These are phyloP conservation scores for Pleurotus citrinopileatus DNA, from an alignment of 768 basidiomycete genomes.

Conservation along the genomic window DNA sequence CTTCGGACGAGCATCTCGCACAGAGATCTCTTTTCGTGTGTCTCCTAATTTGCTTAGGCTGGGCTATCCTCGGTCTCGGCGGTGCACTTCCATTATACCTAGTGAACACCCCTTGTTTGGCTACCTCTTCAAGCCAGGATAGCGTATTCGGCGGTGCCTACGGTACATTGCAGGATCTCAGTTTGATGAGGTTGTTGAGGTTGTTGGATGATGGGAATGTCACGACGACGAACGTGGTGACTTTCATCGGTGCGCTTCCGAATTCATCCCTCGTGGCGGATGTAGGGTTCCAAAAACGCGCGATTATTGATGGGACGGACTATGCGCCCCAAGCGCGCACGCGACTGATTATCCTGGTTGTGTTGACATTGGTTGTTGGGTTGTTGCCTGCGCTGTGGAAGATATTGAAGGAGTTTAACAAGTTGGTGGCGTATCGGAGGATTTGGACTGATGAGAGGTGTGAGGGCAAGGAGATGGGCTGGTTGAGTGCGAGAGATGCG, in stretches of 20 bases:
- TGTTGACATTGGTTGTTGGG: constrained; percentile 58
- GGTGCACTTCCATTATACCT: constrained; percentile 74
- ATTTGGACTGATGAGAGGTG: constrained; percentile 65
- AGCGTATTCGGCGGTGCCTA: constrained; percentile 52
- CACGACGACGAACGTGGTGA: constrained; percentile 26
- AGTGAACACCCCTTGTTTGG: constrained; percentile 66
- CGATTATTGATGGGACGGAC: constrained; percentile 29
- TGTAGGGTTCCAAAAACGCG: constrained; percentile 24
- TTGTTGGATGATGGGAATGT: constrained; percentile 46
- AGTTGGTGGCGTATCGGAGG: constrained; percentile 48
- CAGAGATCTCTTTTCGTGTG: constrained; percentile 71
- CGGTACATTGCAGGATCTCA: constrained; percentile 72
- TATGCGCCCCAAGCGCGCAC: constrained; percentile 45
- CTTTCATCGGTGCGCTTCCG: too few relatives aligned
- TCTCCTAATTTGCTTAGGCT: constrained; percentile 60
- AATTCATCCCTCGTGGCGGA: constrained; percentile 11
- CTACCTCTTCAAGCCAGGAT: constrained; percentile 40
- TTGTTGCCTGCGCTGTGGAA: constrained; percentile 64
- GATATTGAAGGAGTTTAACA: constrained; percentile 62
- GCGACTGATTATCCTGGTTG: constrained; percentile 68
- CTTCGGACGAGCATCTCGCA: constrained; percentile 71
- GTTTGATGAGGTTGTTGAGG: constrained; percentile 69
- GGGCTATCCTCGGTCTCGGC: constrained; percentile 67
- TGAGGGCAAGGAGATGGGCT: constrained; percentile 70
- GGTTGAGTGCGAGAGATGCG: constrained; percentile 60